Evolutionary conservation across 805 yeast genomes (phyloP).

Genomic region (Priceomyces melissophilus): DNA sequence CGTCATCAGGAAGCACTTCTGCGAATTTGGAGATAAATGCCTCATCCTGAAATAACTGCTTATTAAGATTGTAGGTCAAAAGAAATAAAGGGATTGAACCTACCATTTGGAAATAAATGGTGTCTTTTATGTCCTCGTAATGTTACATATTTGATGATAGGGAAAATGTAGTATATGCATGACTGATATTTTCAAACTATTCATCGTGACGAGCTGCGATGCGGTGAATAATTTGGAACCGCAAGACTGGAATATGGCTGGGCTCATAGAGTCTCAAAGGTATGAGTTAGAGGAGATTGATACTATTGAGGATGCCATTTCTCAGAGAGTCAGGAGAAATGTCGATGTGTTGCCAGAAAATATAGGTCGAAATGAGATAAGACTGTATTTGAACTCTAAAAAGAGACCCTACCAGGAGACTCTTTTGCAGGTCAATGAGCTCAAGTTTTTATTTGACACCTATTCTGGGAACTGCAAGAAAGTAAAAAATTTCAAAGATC

Average conservation of each 20-base stretch:
- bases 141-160: too few species aligned
- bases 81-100: constrained; percentile 21
- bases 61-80: constrained; percentile 59
- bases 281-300: constrained; percentile 62
- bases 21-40: constrained; percentile 25
- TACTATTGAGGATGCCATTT: constrained; percentile 61
- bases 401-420: constrained; percentile 50
- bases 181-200: too few species aligned
- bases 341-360: constrained; percentile 47
- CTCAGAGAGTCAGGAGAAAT: constrained; percentile 58
- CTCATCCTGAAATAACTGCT: constrained; percentile 34
- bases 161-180: too few species aligned
- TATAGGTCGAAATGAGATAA: constrained; percentile 10
- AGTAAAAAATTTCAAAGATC: constrained; percentile 7
- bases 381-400: constrained; percentile 14
- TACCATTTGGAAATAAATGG: too few species aligned
- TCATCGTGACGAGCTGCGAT: too few species aligned
- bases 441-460: constrained; percentile 46
- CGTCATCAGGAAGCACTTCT: constrained; percentile 23
- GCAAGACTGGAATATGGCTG: background rate
- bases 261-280: constrained; percentile 33
- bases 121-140: too few species aligned
- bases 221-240: too few species aligned
- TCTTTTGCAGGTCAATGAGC: constrained; percentile 65
- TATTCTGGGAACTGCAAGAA: constrained; percentile 26